Evolutionary conservation across 2,329 filamentous ascomycete genomes (phyloP).

Genomic region (Monosporascus sp.): DNA sequence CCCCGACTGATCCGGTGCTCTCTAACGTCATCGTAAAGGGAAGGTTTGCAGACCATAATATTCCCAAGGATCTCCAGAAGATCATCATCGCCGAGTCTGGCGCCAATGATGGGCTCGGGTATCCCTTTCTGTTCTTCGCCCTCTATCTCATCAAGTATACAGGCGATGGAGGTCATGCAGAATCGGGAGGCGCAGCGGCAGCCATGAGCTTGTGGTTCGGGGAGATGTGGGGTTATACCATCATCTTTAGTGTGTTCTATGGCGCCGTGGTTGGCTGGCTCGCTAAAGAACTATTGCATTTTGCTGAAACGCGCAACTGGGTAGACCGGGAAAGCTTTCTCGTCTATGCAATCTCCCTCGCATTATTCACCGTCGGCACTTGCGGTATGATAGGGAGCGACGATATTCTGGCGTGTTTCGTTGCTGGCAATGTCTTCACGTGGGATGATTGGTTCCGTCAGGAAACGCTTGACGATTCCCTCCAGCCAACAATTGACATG

Average conservation of each 20-base stretch:
- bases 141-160: conserved; percentile 78
- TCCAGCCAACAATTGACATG: conserved; percentile 96
- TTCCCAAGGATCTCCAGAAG: conserved; percentile 74
- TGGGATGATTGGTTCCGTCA: conserved; percentile 94
- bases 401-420: conserved; percentile 86
- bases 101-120: conserved; percentile 83
- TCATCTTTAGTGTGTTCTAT: conserved; percentile 72
- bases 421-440: conserved; percentile 85
- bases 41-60: conserved; percentile 86
- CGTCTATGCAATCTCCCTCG: conserved; percentile 78
- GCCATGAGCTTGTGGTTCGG: conserved; percentile 80
- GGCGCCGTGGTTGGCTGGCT: conserved; percentile 74
- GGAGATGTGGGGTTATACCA: conserved; percentile 79
- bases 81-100: conserved; percentile 80
- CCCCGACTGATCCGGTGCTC: conserved; percentile 82
- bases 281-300: conserved; percentile 76
- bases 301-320: conserved; percentile 73
- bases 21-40: conserved; percentile 91
- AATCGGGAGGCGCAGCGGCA: conserved; percentile 53
- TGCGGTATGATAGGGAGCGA: conserved; percentile 84
- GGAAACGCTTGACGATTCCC: conserved; percentile 80
- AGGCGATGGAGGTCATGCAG: conserved; percentile 50
- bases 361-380: conserved; percentile 81
- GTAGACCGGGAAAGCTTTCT: conserved; percentile 85
- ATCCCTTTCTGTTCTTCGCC: conserved; percentile 81